These are phyloP conservation scores for Piloderma croceum DNA, from an alignment of 768 basidiomycete genomes.

Conservation along the genomic window DNA sequence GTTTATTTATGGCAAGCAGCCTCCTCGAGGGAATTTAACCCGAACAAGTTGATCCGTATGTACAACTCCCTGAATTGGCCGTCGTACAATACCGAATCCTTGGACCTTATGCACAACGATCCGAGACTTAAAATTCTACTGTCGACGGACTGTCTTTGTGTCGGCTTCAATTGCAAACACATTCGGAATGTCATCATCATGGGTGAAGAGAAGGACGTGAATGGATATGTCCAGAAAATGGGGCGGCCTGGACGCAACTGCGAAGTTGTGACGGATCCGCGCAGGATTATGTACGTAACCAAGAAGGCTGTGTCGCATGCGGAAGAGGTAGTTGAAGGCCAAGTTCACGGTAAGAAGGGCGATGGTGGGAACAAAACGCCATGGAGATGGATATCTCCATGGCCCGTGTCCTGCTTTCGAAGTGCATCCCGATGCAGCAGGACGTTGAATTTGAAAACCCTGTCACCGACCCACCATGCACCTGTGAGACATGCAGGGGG, in stretches of 20 bases:
- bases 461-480: slow-evolving; percentile 2
- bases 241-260: slow-evolving; percentile 12
- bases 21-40: neutral
- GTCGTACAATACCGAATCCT: slow-evolving; percentile 3
- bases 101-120: slow-evolving; percentile 1
- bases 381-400: slow-evolving; percentile 1
- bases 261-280: slow-evolving; percentile 3
- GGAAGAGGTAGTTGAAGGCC: slow-evolving; percentile 8
- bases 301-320: neutral
- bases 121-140: slow-evolving; percentile 5
- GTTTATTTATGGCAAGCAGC: slow-evolving; percentile 12
- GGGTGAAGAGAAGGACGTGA: neutral
- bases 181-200: neutral
- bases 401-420: slow-evolving; percentile 6
- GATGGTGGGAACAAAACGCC: neutral
- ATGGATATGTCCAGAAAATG: slow-evolving; percentile 15
- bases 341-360: neutral
- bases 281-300: slow-evolving; percentile 12
- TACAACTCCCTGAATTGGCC: slow-evolving; percentile 9
- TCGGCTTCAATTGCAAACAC: slow-evolving; percentile 8
- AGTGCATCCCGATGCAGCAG: slow-evolving; percentile 5
- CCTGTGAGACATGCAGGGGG: neutral
- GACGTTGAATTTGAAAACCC: slow-evolving; percentile 9
- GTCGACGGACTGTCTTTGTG: slow-evolving; percentile 12
- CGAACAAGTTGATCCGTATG: slow-evolving; percentile 1